Conservation (phyloP, 2,329 filamentous ascomycete genomes). For the Neurospora sp. region DNA sequence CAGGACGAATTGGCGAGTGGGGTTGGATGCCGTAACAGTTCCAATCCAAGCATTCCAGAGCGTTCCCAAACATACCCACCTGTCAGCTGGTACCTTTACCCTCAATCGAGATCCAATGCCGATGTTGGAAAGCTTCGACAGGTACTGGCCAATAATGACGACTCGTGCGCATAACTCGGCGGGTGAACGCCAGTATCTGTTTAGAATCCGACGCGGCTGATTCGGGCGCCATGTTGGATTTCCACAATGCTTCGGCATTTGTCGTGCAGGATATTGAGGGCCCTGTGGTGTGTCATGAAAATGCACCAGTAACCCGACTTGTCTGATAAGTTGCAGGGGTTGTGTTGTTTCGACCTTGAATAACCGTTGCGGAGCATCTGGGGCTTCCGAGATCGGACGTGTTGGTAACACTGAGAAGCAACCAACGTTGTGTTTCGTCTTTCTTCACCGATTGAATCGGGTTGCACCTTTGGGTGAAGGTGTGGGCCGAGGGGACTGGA, state of each 20-base stretch:
- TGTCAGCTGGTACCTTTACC: neutral
- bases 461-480: neutral
- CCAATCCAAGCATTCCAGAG: neutral
- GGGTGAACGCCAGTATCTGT: neutral
- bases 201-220: neutral
- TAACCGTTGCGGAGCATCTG: neutral
- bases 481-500: neutral
- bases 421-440: neutral
- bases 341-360: neutral
- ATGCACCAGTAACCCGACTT: neutral
- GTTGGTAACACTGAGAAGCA: neutral
- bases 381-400: neutral
- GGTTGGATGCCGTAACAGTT: neutral
- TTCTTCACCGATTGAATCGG: neutral
- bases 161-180: neutral
- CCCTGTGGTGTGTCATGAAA: neutral
- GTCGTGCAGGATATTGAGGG: neutral
- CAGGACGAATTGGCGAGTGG: neutral
- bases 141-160: neutral
- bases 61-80: neutral
- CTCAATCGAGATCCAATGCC: neutral
- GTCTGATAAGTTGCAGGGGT: neutral
- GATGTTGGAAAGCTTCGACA: neutral
- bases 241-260: neutral
- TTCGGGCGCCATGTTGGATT: neutral